These are phyloP conservation scores for Amanita muscaria DNA, from an alignment of 768 basidiomycete genomes.

Conservation along the genomic window DNA sequence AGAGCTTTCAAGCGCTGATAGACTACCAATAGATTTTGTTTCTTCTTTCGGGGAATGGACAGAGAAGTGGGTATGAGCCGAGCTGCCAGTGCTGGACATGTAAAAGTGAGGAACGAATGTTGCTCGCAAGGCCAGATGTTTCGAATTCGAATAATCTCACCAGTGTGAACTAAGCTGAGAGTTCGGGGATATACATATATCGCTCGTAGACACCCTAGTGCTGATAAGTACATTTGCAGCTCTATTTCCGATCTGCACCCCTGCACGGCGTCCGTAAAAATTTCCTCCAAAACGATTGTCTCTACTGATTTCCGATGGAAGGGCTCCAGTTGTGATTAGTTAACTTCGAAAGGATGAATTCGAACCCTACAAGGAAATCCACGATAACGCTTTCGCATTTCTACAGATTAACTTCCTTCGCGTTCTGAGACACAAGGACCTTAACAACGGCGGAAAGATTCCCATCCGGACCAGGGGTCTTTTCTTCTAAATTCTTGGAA, in stretches of 20 bases:
- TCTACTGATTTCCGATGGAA: conserved; percentile 40
- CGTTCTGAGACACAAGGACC: conserved; percentile 12
- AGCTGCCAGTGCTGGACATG: conserved; percentile 39
- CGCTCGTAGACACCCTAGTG: conserved; percentile 41
- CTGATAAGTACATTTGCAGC: conserved; percentile 60
- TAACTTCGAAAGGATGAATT: conserved; percentile 57
- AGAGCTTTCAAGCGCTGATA: conserved; percentile 38
- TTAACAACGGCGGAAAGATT: conserved; percentile 28
- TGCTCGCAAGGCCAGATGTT: conserved; percentile 53
- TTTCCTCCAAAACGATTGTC: conserved; percentile 44
- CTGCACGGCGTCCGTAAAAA: conserved; percentile 40
- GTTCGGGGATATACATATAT: not conserved
- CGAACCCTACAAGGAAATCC: conserved; percentile 57
- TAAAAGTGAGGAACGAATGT: conserved; percentile 57
- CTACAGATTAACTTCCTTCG: conserved; percentile 12
- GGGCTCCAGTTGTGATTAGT: conserved; percentile 38
- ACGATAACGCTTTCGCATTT: conserved; percentile 23
- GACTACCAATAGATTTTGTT: conserved; percentile 17
- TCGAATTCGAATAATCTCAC: conserved; percentile 54
- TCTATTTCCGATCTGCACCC: conserved; percentile 46
- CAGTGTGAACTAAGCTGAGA: conserved; percentile 47
- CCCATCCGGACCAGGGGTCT: conserved; percentile 25
- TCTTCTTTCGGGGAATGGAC: conserved; percentile 31
- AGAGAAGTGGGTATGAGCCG: conserved; percentile 59
- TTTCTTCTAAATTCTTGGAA: conserved; percentile 64